phyloP scores from a whole-genome alignment of 805 yeast species.

The Barnettozyma wickerhamii region DNA sequence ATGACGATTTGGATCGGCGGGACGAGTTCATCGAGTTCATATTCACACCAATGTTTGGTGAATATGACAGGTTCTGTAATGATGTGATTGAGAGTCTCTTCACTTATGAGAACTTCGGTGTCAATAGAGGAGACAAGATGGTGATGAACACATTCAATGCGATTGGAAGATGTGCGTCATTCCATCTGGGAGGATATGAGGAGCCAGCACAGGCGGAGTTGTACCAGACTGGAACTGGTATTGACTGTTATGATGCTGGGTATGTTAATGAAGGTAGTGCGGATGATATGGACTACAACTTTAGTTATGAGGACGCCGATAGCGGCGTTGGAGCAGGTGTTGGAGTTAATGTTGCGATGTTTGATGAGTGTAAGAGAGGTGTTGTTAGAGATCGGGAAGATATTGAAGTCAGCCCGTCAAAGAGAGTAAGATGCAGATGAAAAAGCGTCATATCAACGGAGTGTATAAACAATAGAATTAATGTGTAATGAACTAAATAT shows the following conservation, averaged over 20 bases:
- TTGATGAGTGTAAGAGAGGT: constrained; percentile 13
- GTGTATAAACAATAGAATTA: not conserved
- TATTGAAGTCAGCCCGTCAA: not conserved
- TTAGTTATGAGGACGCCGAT: not conserved
- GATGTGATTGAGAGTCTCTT: constrained; percentile 32
- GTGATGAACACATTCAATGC: constrained; percentile 34
- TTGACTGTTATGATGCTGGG: constrained; percentile 4
- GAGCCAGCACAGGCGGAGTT: no score
- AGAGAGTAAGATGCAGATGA: constrained; percentile 4
- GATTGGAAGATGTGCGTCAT: constrained; percentile 28
- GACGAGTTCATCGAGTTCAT: constrained; percentile 24
- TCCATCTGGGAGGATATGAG: constrained; percentile 10
- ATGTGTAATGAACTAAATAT: not conserved
- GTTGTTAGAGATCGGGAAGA: constrained; percentile 18
- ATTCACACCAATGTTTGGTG: constrained; percentile 33
- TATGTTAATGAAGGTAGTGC: constrained; percentile 20
- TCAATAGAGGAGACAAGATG: constrained; percentile 36
- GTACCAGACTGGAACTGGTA: constrained; percentile 2
- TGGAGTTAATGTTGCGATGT: constrained; percentile 11
- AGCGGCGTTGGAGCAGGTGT: constrained; percentile 10
- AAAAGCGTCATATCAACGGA: not conserved
- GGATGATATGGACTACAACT: constrained; percentile 16
- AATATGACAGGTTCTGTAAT: constrained; percentile 33
- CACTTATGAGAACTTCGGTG: constrained; percentile 34
- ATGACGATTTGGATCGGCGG: constrained; percentile 1